phyloP scores from a whole-genome alignment of 2,329 filamentous ascomycete species.

The Colletotrichum destructivum region DNA sequence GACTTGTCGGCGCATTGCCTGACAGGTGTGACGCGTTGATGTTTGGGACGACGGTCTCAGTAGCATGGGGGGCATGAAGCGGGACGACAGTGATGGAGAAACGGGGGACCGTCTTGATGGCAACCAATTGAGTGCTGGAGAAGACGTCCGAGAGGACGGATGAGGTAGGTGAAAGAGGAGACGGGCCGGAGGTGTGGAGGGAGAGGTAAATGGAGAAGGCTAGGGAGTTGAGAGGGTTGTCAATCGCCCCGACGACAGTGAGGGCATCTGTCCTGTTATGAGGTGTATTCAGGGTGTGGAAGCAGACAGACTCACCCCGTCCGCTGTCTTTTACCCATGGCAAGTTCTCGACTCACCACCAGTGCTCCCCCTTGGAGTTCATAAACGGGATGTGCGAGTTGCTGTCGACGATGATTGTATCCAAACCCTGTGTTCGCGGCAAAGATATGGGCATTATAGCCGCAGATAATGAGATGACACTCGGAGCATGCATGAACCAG shows the following conservation, averaged over 20 bases:
- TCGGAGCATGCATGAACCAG: conserved; percentile 10
- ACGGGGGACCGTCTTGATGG: not conserved
- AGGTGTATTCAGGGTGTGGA: not conserved
- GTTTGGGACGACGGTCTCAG: conserved; percentile 1
- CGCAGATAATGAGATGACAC: conserved; percentile 18
- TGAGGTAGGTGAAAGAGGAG: not conserved
- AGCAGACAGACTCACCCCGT: not conserved
- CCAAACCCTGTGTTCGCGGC: not conserved
- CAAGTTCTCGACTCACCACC: too few relatives aligned
- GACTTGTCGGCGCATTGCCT: not conserved
- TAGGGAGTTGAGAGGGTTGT: conserved; percentile 13
- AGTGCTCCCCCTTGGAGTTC: not conserved
- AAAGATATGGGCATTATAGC: not conserved
- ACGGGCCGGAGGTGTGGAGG: not conserved
- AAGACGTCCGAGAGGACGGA: not conserved
- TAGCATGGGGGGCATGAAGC: not conserved
- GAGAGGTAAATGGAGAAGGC: conserved; percentile 16
- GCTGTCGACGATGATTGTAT: too few relatives aligned
- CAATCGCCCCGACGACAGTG: not conserved
- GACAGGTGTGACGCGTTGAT: conserved; percentile 7
- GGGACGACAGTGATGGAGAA: not conserved
- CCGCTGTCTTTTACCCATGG: too few relatives aligned
- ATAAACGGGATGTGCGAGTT: too few relatives aligned
- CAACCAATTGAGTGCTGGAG: not conserved
- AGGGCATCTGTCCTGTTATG: not conserved